Evolutionary conservation across 306 rosid genomes (phyloP), one percentile per base, ranked within the genome.

Genomic region (Luffa aegyptiaca): DNA sequence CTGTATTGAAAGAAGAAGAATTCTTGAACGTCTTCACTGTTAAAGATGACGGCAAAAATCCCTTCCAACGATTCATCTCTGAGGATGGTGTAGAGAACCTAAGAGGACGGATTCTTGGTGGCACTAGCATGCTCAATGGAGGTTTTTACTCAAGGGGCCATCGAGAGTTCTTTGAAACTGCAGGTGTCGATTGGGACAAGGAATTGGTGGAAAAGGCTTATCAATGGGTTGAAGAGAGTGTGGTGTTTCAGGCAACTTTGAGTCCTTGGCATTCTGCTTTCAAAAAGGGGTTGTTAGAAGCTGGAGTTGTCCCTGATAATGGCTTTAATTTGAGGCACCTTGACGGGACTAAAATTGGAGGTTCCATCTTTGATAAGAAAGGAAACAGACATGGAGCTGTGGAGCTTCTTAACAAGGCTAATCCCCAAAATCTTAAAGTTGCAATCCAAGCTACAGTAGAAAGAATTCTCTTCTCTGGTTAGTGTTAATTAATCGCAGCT

Each of bases 91-190:
- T 85, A 3, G 58, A 65, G 6, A 80, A 5, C 33, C 18, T 58
- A 5, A 42, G 82, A 53, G 88, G 82, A 9, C 69, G 86, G 41
- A 21, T 85, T 12, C 69, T 82, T 1, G 88, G 88, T 0, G 84
- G 84, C 5, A 17, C 45, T 10, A 85, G 84, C 66, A 80, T 80
- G 84, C 37, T 80, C 45, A 85, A 80, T 13, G 42, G 0, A 0
- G 86, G 82, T 0, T 44, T 77, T 64, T 85, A 33, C 49, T 80
- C 80, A 0, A 70, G 82, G 55, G 86, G 78, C 0, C 80, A 78
- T 8, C 10, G 6, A 1, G 49, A 66, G 3, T 85, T 75, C 46
- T 85, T 56, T 16, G 46, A 3, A 0, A 52, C 14, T 20, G 41
- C 58, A 0, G 84, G 88, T 5, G 61, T 85, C 16, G 5, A 44